phyloP scores from a whole-genome alignment of 352 stramenopile species.

The Phytophthora foliorum region DNA sequence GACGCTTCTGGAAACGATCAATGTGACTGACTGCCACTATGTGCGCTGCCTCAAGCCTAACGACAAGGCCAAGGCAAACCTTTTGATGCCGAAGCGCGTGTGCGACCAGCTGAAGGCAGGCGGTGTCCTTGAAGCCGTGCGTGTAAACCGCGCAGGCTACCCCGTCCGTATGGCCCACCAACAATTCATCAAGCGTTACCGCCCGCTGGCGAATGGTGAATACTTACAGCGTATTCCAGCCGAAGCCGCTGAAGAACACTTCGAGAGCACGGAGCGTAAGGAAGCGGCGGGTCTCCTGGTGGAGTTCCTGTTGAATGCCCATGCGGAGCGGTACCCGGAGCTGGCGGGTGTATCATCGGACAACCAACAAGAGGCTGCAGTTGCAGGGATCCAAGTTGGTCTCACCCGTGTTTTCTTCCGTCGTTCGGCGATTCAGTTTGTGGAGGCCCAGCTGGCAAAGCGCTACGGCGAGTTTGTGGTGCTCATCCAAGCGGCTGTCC shows the following conservation, averaged over 20 bases:
- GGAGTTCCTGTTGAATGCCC: slow-evolving; percentile 75
- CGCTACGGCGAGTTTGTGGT: slow-evolving; percentile 89
- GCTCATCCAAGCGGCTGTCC: slow-evolving; percentile 80
- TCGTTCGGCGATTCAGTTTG: slow-evolving; percentile 85
- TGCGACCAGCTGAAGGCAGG: slow-evolving; percentile 98
- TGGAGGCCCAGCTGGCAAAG: slow-evolving; percentile 88
- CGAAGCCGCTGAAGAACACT: slow-evolving; percentile 53
- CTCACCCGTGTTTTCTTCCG: slow-evolving; percentile 88
- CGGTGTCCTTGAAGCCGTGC: slow-evolving; percentile 99
- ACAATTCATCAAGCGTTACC: slow-evolving; percentile 93
- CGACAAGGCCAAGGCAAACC: slow-evolving; percentile 90
- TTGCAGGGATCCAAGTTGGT: slow-evolving; percentile 83
- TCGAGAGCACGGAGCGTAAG: slow-evolving; percentile 67
- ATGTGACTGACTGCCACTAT: slow-evolving; percentile 96
- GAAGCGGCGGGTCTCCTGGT: slow-evolving; percentile 63
- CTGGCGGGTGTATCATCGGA: slow-evolving; percentile 40
- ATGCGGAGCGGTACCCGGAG: slow-evolving; percentile 75
- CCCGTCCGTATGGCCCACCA: slow-evolving; percentile 96
- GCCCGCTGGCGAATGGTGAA: slow-evolving; percentile 73
- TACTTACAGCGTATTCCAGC: slow-evolving; percentile 77
- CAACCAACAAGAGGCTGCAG: slow-evolving; percentile 52
- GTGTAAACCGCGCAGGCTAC: slow-evolving; percentile 98
- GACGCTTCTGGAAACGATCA: slow-evolving; percentile 94
- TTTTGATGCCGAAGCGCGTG: slow-evolving; percentile 92
- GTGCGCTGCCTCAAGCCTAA: slow-evolving; percentile 99